Evolutionary conservation across 2,329 filamentous ascomycete genomes (phyloP).

Genomic region (Pseudogymnoascus sp.): DNA sequence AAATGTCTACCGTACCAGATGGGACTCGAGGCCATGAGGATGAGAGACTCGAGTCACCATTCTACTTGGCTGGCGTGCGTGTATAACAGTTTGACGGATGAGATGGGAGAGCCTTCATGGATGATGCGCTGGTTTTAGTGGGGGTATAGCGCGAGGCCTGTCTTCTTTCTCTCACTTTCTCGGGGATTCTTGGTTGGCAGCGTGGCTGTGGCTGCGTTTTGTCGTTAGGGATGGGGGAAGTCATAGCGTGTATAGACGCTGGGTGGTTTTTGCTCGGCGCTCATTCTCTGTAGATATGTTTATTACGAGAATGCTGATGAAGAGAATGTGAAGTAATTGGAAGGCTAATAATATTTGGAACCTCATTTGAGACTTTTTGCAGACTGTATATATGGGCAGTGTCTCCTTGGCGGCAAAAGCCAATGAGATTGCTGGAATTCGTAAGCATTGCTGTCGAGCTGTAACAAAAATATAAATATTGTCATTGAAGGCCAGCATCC

Average conservation of each 20-base stretch:
- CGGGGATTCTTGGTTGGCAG: not conserved
- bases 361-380: not conserved
- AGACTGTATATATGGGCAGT: not conserved
- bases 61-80: not conserved
- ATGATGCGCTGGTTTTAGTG: not conserved
- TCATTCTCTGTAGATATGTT: not conserved
- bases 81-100: not conserved
- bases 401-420: not conserved
- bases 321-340: not conserved
- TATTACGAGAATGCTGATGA: not conserved
- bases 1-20: not conserved
- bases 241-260: not conserved
- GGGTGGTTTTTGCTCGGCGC: not conserved
- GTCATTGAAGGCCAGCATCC: not conserved
- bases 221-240: not conserved
- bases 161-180: not conserved
- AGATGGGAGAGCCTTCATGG: not conserved
- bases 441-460: not conserved
- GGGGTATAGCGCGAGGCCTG: not conserved
- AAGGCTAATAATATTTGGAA: not conserved
- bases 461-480: not conserved
- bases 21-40: not conserved
- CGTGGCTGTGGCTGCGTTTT: not conserved
- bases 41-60: not conserved
- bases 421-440: not conserved